phyloP scores from a whole-genome alignment of 164 flowering plant species.

The Vitis vinifera region DNA sequence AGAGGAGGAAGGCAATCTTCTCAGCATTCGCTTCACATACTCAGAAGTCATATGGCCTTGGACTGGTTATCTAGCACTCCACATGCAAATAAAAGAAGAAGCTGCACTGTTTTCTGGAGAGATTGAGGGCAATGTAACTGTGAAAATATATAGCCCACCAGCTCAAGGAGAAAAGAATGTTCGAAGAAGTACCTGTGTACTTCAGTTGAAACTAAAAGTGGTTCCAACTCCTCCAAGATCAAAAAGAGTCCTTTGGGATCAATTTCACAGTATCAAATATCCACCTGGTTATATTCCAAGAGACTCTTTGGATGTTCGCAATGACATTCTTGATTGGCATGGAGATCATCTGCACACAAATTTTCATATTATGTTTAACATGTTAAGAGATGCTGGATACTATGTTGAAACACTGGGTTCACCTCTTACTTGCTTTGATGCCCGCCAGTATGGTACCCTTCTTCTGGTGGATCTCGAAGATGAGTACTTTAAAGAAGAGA shows the following conservation, averaged over 20 bases:
- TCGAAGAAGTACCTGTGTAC: slow-evolving; percentile 72
- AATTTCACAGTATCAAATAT: slow-evolving; percentile 92
- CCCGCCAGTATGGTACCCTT: slow-evolving; percentile 93
- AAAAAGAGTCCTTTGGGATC: slow-evolving; percentile 89
- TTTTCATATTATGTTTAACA: slow-evolving; percentile 91
- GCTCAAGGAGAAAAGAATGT: slow-evolving; percentile 58
- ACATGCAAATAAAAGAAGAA: slow-evolving; percentile 98
- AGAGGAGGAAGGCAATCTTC: slow-evolving; percentile 83
- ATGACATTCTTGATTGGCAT: slow-evolving; percentile 99
- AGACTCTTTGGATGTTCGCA: slow-evolving; percentile 98
- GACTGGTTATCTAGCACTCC: slow-evolving; percentile 94
- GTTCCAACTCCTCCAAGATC: slow-evolving; percentile 90
- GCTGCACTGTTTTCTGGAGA: slow-evolving; percentile 81
- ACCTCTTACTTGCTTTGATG: slow-evolving; percentile 99
- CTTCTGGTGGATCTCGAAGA: slow-evolving; percentile 97
- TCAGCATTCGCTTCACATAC: slow-evolving; percentile 81
- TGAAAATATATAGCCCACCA: slow-evolving; percentile 79
- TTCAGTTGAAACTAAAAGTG: slow-evolving; percentile 78
- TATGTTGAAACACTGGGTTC: slow-evolving; percentile 95
- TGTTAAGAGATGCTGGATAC: slow-evolving; percentile 91
- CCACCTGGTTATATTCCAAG: slow-evolving; percentile 99
- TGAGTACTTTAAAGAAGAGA: slow-evolving; percentile 87
- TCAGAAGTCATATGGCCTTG: slow-evolving; percentile 98
- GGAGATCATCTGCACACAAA: slow-evolving; percentile 99
- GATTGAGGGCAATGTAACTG: slow-evolving; percentile 90